Percentiles rank a stretch among this genome's conserved stretches.
Evolutionary conservation across 768 basidiomycete species (phyloP).

Genomic region (Macrolepiota fuliginosa): DNA sequence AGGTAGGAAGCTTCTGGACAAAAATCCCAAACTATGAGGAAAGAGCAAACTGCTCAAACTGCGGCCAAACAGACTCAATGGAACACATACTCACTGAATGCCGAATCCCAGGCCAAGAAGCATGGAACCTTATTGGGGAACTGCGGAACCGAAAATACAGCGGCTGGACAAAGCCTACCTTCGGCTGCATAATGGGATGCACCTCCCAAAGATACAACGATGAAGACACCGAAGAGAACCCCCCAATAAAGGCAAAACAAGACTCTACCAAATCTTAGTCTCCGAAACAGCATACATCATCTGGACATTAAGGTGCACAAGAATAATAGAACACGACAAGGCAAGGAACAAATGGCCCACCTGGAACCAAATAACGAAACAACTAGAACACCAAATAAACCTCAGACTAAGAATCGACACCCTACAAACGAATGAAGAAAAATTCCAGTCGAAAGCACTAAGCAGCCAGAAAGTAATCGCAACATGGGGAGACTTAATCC

Average conservation of each 20-base stretch:
- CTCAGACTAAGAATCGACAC: not conserved
- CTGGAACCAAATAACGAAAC: not conserved
- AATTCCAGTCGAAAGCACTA: not conserved
- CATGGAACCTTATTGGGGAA: not conserved
- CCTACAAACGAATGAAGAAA: not conserved
- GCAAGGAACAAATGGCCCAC: not conserved
- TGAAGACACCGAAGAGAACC: not conserved
- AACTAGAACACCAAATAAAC: not conserved
- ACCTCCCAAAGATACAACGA: not conserved
- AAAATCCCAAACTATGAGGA: not conserved
- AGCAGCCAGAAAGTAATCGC: not conserved
- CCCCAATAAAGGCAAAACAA: not conserved
- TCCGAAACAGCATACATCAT: not conserved
- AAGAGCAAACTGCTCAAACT: not conserved
- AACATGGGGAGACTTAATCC: too few species aligned
- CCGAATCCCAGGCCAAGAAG: not conserved
- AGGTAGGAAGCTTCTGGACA: not conserved
- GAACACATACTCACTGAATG: slow-evolving; percentile 1
- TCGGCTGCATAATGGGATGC: not conserved
- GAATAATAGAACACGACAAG: not conserved
- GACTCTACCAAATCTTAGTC: not conserved
- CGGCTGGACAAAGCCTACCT: not conserved
- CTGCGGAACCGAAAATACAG: not conserved
- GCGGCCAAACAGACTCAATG: not conserved
- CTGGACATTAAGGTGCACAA: not conserved